phyloP scores from a whole-genome alignment of 495 filamentous ascomycete genomes.

The Niebla homalea region DNA sequence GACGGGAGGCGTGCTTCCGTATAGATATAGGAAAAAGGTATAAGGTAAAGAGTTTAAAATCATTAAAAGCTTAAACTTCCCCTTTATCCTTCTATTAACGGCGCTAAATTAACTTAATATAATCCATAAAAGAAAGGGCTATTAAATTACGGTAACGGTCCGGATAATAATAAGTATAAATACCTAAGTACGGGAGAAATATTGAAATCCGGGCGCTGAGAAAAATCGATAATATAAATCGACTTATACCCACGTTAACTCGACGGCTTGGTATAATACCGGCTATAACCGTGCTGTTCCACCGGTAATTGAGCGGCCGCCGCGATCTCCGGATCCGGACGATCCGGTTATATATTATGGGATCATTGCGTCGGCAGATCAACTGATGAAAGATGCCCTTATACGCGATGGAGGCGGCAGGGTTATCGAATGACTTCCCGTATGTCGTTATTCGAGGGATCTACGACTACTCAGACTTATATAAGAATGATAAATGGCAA shows the following conservation, averaged over 20 bases:
- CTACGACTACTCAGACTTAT: constrained; percentile 30
- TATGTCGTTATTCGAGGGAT: constrained; percentile 30
- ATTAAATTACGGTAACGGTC: not conserved
- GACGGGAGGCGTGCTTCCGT: not conserved
- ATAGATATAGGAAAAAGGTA: not conserved
- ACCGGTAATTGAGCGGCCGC: constrained; percentile 8
- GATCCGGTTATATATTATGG: constrained; percentile 20
- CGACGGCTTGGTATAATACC: constrained; percentile 8
- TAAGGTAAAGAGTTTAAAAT: not conserved
- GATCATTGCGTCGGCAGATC: constrained; percentile 24
- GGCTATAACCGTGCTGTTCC: constrained; percentile 4
- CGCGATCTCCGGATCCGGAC: constrained; percentile 7
- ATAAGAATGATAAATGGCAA: constrained; percentile 27
- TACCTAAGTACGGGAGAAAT: constrained; percentile 5
- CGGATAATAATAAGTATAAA: constrained; percentile 8
- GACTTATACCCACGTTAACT: constrained; percentile 18
- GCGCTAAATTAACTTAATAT: not conserved
- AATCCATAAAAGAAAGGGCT: not conserved
- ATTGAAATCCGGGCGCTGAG: constrained; percentile 8
- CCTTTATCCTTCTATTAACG: too few relatives aligned
- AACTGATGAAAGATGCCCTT: constrained; percentile 23
- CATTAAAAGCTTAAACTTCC: not conserved
- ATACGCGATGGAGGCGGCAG: constrained; percentile 34
- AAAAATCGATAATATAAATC: constrained; percentile 21
- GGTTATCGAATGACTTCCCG: constrained; percentile 23